Percentiles rank a stretch among this genome's conserved stretches.
phyloP scores from a whole-genome alignment of 2,329 filamentous ascomycete genomes.

The Xylariaceae sp. region DNA sequence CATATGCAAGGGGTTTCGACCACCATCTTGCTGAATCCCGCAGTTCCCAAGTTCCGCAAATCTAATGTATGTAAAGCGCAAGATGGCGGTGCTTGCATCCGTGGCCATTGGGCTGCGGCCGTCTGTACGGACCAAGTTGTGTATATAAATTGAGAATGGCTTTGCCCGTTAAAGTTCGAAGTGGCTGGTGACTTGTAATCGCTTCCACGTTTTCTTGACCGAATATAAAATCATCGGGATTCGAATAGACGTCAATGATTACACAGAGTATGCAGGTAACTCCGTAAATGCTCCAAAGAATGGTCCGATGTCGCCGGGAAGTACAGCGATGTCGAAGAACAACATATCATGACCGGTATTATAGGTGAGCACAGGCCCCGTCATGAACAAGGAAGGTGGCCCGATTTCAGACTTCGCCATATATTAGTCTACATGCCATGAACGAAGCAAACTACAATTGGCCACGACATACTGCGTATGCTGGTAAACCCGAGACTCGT shows the following conservation, averaged over 20 bases:
- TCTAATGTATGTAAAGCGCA: constrained; percentile 8
- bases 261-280: not conserved
- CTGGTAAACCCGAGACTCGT: too few species aligned
- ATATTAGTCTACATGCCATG: too few species aligned
- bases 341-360: too few species aligned
- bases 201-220: constrained; percentile 5
- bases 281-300: constrained; percentile 8
- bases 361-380: too few species aligned
- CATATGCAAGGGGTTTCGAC: constrained; percentile 28
- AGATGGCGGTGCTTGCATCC: constrained; percentile 11
- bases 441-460: too few species aligned
- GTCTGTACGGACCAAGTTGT: too few species aligned
- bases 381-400: too few species aligned
- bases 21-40: constrained; percentile 12
- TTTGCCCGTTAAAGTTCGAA: constrained; percentile 7
- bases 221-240: constrained; percentile 10
- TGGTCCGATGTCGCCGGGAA: constrained; percentile 13
- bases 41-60: constrained; percentile 1
- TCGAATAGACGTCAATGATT: constrained; percentile 3
- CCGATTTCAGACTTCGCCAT: too few species aligned
- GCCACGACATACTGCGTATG: too few species aligned
- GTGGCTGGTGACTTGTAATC: not conserved
- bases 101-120: not conserved
- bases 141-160: constrained; percentile 15
- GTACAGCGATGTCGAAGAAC: not conserved